Conservation (phyloP, 371 early-diverging fungal genomes). For the Syncephalastrum racemosum region DNA sequence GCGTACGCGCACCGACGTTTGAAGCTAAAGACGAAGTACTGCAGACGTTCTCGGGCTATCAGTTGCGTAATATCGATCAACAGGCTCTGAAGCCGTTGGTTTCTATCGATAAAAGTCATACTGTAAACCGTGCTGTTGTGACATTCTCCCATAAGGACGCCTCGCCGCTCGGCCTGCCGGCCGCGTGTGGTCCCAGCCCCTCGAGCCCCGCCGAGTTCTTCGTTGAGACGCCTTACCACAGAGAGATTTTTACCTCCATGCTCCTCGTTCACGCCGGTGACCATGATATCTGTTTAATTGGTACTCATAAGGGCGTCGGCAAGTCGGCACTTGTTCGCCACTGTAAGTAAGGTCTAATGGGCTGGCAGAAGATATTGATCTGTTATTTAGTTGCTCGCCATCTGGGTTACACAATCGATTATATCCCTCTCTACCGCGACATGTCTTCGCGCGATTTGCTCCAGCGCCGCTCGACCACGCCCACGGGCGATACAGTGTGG, state of each 20-base stretch:
- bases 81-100: slow-evolving; percentile 18
- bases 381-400: slow-evolving; percentile 51
- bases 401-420: slow-evolving; percentile 71
- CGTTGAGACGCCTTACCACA: slow-evolving; percentile 73
- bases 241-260: slow-evolving; percentile 63
- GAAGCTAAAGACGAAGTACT: slow-evolving; percentile 47
- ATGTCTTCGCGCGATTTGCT: slow-evolving; percentile 86
- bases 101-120: slow-evolving; percentile 36
- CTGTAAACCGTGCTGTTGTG: slow-evolving; percentile 38
- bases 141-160: slow-evolving; percentile 42
- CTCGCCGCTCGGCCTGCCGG: slow-evolving; percentile 31
- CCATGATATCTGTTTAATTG: slow-evolving; percentile 72
- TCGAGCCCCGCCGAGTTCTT: slow-evolving; percentile 61
- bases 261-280: slow-evolving; percentile 66
- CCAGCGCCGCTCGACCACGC: slow-evolving; percentile 76
- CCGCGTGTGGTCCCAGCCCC: slow-evolving; percentile 53
- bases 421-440: slow-evolving; percentile 77
- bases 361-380: background rate
- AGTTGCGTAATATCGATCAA: slow-evolving; percentile 37
- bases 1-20: slow-evolving; percentile 46
- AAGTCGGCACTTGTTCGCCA: slow-evolving; percentile 74
- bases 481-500: slow-evolving; percentile 76
- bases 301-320: slow-evolving; percentile 74
- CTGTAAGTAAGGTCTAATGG: slow-evolving; percentile 27
- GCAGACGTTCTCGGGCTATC: slow-evolving; percentile 62